Evolutionary conservation across 495 filamentous ascomycete species (phyloP).

Genomic region (Cetradonia linearis): DNA sequence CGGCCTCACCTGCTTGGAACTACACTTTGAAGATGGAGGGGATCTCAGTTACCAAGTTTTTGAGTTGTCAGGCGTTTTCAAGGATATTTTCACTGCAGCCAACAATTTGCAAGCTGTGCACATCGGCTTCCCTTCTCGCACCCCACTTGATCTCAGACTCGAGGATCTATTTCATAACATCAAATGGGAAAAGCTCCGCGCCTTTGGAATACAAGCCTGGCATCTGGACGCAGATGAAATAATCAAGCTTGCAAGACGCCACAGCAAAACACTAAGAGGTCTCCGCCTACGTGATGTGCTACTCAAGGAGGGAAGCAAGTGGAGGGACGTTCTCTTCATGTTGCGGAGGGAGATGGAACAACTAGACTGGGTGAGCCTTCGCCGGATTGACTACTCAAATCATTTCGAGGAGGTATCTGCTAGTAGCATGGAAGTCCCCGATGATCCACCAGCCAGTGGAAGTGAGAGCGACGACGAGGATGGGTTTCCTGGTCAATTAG

Average conservation of each 20-base stretch:
- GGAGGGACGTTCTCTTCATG: slow-evolving; percentile 49
- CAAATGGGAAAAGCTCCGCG: slow-evolving; percentile 49
- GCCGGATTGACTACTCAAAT: slow-evolving; percentile 49
- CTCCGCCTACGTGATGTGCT: slow-evolving; percentile 48
- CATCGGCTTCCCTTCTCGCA: slow-evolving; percentile 50
- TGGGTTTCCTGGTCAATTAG: slow-evolving; percentile 22
- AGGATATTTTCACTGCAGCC: slow-evolving; percentile 47
- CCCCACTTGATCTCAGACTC: slow-evolving; percentile 46
- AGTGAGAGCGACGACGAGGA: slow-evolving; percentile 31
- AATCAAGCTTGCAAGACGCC: slow-evolving; percentile 45
- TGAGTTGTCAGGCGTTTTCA: slow-evolving; percentile 45
- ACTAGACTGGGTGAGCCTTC: slow-evolving; percentile 50
- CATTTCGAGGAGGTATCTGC: slow-evolving; percentile 42
- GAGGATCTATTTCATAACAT: slow-evolving; percentile 55
- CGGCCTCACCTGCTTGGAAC: slow-evolving; percentile 47
- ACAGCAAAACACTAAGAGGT: slow-evolving; percentile 45
- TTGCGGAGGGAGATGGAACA: slow-evolving; percentile 49
- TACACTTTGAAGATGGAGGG: slow-evolving; percentile 47
- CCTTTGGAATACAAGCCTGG: slow-evolving; percentile 59
- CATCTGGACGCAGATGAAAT: slow-evolving; percentile 49
- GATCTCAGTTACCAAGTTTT: slow-evolving; percentile 47
- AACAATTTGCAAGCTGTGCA: slow-evolving; percentile 54
- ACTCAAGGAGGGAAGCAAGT: slow-evolving; percentile 47
- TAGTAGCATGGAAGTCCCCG: slow-evolving; percentile 35
- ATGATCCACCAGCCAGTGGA: slow-evolving; percentile 32